Percentiles rank a stretch among this genome's conserved stretches.
These are phyloP conservation scores for Synchytrium microbalum DNA, from an alignment of 371 early-diverging fungal species.

Conservation along the genomic window DNA sequence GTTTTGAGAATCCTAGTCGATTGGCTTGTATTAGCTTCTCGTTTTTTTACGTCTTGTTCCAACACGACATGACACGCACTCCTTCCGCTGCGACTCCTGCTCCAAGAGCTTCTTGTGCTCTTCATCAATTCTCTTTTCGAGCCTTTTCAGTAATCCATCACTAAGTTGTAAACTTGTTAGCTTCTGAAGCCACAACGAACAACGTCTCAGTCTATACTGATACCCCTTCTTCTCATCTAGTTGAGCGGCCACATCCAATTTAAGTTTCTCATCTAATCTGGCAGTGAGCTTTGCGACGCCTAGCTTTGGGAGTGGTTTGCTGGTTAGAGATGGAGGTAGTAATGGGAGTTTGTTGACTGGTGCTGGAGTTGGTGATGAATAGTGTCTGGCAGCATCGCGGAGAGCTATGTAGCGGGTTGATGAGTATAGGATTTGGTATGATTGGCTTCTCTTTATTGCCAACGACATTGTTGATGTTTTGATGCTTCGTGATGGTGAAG, in stretches of 20 bases:
- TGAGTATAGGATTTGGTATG: too few species aligned
- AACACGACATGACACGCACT: background rate
- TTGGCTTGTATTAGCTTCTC: background rate
- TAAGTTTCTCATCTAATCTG: background rate
- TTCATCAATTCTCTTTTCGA: background rate
- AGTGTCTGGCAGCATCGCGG: too few species aligned
- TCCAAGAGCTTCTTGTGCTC: background rate
- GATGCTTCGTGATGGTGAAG: too few species aligned
- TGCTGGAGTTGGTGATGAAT: too few species aligned
- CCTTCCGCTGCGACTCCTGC: background rate
- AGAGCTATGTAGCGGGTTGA: too few species aligned
- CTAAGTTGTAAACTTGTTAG: background rate
- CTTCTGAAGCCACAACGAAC: too few species aligned
- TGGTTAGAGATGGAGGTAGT: too few species aligned
- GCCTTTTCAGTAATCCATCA: background rate
- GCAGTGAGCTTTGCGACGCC: background rate
- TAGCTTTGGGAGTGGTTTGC: background rate
- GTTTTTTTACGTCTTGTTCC: too few species aligned
- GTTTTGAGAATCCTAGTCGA: background rate
- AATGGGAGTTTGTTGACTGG: too few species aligned
- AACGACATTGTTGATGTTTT: too few species aligned
- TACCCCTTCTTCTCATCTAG: background rate
- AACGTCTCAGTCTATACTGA: too few species aligned
- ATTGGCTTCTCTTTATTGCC: too few species aligned
- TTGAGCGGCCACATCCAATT: background rate